phyloP scores from a whole-genome alignment of 106 monocot species.

The Vanilla planifolia region DNA sequence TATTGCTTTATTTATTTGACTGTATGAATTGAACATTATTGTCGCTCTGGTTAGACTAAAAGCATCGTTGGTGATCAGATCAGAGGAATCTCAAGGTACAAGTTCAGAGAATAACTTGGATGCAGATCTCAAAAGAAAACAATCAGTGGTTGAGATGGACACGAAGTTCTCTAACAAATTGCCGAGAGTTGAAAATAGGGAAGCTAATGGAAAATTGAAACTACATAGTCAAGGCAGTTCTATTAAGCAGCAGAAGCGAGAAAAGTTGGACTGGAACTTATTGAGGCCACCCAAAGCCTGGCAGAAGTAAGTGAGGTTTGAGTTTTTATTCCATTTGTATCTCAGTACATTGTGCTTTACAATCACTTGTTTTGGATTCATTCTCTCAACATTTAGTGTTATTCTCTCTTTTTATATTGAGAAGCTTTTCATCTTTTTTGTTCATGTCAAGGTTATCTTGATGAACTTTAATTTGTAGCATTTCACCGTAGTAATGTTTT shows the following conservation, averaged over 20 bases:
- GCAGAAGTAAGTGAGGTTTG: neutral
- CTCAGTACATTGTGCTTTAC: neutral
- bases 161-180: conserved; percentile 8
- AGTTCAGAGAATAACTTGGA: conserved; percentile 13
- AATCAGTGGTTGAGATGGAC: conserved; percentile 24
- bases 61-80: conserved; percentile 6
- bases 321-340: neutral
- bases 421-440: too few relatives aligned
- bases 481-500: too few relatives aligned
- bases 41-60: too few relatives aligned
- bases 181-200: conserved; percentile 4
- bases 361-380: neutral
- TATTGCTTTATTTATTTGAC: too few relatives aligned
- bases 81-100: conserved; percentile 1
- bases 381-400: neutral
- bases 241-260: conserved; percentile 36
- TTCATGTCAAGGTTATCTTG: too few relatives aligned
- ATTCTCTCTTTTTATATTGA: too few relatives aligned
- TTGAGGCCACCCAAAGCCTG: conserved; percentile 38
- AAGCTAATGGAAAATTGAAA: conserved; percentile 15
- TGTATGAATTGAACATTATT: too few relatives aligned
- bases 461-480: too few relatives aligned
- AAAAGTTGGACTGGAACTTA: conserved; percentile 44
- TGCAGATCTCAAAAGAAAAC: conserved; percentile 45
- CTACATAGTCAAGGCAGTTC: conserved; percentile 19